Conservation (phyloP, 1,139 yeast species). For the Hansenula anomala region DNA sequence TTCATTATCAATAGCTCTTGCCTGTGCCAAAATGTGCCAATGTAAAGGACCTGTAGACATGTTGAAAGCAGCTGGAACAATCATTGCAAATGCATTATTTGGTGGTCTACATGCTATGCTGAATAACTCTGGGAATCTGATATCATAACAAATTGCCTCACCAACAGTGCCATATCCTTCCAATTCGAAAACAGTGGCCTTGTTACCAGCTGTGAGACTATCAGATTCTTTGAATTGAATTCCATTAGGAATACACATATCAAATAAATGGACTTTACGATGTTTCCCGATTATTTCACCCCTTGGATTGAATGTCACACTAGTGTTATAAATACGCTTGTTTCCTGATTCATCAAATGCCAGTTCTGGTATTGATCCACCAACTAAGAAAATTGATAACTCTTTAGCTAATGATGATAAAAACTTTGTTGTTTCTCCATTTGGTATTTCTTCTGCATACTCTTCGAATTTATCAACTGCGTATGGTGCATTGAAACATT, state of each 20-base stretch:
- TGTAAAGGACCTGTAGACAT: constrained; percentile 94
- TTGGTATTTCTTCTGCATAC: constrained; percentile 73
- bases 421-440: constrained; percentile 62
- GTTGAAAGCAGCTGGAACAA: constrained; percentile 94
- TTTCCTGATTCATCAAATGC: too few species aligned
- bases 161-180: constrained; percentile 76
- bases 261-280: constrained; percentile 85
- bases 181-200: constrained; percentile 69
- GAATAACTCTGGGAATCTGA: constrained; percentile 87
- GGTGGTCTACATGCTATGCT: constrained; percentile 71
- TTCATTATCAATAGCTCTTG: constrained; percentile 90
- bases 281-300: constrained; percentile 83
- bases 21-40: constrained; percentile 83
- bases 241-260: constrained; percentile 85
- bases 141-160: constrained; percentile 85
- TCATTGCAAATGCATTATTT: constrained; percentile 80
- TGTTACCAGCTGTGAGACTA: constrained; percentile 70
- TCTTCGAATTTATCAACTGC: constrained; percentile 80
- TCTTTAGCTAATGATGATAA: constrained; percentile 61
- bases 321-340: constrained; percentile 79
- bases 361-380: constrained; percentile 95
- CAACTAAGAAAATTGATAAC: constrained; percentile 60
- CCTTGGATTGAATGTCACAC: constrained; percentile 57
- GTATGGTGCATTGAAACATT: constrained; percentile 95
- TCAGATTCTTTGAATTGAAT: constrained; percentile 81